A percentile compares a stretch with the other conserved stretches of the same genome.
phyloP scores from a whole-genome alignment of 805 yeast genomes.

The Kodamaea laetipori region DNA sequence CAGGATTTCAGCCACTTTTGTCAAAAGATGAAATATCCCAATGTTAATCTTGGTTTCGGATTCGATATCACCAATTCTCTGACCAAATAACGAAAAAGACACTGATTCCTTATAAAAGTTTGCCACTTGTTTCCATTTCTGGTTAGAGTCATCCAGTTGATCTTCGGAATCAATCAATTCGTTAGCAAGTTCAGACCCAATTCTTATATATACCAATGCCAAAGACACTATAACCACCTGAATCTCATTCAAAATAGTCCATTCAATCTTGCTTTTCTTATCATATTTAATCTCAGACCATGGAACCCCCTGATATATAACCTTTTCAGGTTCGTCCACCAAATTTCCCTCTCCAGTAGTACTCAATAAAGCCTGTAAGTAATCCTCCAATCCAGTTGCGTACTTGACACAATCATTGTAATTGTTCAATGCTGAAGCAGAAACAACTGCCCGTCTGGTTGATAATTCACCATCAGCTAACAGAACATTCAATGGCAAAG shows the following conservation, averaged over 20 bases:
- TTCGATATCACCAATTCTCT: not conserved
- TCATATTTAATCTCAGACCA: constrained; percentile 18
- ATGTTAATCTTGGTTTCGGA: not conserved
- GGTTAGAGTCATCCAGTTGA: constrained; percentile 19
- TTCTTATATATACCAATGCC: constrained; percentile 30
- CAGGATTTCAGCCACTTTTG: constrained; percentile 31
- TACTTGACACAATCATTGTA: constrained; percentile 32
- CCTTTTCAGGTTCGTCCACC: constrained; percentile 9
- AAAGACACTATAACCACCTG: constrained; percentile 27
- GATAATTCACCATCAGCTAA: constrained; percentile 9
- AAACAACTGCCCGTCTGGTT: not conserved
- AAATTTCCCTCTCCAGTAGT: not conserved
- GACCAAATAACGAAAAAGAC: constrained; percentile 30
- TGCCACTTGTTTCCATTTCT: constrained; percentile 41
- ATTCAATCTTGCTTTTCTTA: constrained; percentile 14
- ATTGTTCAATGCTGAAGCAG: not conserved
- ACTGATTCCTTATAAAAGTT: constrained; percentile 35
- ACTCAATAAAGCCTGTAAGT: constrained; percentile 24
- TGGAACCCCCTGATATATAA: constrained; percentile 13
- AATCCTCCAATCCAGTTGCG: constrained; percentile 36
- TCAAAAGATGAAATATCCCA: constrained; percentile 19
- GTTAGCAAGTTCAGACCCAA: constrained; percentile 39
- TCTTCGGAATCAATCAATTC: constrained; percentile 33
- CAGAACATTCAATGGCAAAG: constrained; percentile 21
- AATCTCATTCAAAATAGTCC: constrained; percentile 38